Conservation (phyloP, 2,329 filamentous ascomycete genomes). For the Endoconidiophora polonica region DNA sequence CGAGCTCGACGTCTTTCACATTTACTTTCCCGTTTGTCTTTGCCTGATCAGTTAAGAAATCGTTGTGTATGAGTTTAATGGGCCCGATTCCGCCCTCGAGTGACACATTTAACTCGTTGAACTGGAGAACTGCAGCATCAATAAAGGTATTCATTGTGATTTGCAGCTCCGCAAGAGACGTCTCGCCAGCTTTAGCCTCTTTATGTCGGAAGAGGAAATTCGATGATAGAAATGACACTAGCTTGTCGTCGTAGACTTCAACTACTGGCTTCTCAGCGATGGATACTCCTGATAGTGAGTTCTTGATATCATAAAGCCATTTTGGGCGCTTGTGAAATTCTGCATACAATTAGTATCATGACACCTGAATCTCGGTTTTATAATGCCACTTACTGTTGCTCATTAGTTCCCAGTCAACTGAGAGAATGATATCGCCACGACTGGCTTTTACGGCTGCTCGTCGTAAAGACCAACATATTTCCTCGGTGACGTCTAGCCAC, state of each 20-base stretch:
- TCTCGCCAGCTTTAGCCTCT: conserved; percentile 45
- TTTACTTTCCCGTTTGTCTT: conserved; percentile 15
- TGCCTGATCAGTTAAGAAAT: conserved; percentile 10
- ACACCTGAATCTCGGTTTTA: not conserved
- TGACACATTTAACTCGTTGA: conserved; percentile 34
- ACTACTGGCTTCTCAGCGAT: conserved; percentile 31
- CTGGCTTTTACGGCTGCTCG: conserved; percentile 35
- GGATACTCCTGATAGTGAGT: conserved; percentile 34
- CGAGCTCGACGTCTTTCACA: conserved; percentile 18
- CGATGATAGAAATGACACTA: conserved; percentile 36
- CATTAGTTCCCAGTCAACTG: conserved; percentile 50
- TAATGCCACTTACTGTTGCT: conserved; percentile 32
- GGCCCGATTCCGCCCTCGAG: conserved; percentile 43
- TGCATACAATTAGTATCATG: conserved; percentile 16
- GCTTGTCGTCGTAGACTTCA: conserved; percentile 31
- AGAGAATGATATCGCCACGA: conserved; percentile 38
- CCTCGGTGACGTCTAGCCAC: conserved; percentile 43
- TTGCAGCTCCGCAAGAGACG: conserved; percentile 38
- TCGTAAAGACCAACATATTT: conserved; percentile 44
- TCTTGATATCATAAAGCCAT: conserved; percentile 46
- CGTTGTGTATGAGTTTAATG: conserved; percentile 33
- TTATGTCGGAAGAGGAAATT: conserved; percentile 41
- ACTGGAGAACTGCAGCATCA: conserved; percentile 32
- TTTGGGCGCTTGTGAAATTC: conserved; percentile 36
- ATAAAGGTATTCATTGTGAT: conserved; percentile 39